phyloP scores from a whole-genome alignment of 768 basidiomycete species.

The Agrocybe pediades region DNA sequence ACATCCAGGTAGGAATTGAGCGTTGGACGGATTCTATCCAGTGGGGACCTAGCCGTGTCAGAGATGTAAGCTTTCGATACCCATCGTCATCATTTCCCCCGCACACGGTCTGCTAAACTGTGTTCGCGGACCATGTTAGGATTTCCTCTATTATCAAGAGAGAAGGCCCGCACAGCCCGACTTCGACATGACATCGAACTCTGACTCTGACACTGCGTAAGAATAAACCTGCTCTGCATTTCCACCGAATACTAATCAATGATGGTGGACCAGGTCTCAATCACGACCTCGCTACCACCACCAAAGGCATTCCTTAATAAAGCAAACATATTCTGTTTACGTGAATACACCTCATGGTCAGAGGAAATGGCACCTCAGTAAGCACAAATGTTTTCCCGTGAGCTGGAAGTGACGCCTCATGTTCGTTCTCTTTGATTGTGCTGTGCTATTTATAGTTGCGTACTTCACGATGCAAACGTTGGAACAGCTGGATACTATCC shows the following conservation, averaged over 20 bases:
- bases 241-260: conserved; percentile 3
- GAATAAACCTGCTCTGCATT: background rate
- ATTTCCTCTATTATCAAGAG: conserved; percentile 79
- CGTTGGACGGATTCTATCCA: conserved; percentile 80
- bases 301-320: conserved; percentile 46
- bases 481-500: conserved; percentile 56
- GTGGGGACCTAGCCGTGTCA: conserved; percentile 80
- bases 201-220: conserved; percentile 14
- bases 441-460: conserved; percentile 50
- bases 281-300: conserved; percentile 7
- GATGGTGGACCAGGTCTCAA: conserved; percentile 6
- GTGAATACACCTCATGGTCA: conserved; percentile 67
- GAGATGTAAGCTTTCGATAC: conserved; percentile 60
- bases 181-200: conserved; percentile 48
- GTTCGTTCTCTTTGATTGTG: conserved; percentile 7
- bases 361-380: conserved; percentile 83
- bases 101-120: background rate
- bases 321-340: conserved; percentile 81
- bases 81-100: conserved; percentile 8
- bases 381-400: conserved; percentile 20
- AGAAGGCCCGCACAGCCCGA: conserved; percentile 51
- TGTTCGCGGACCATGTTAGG: conserved; percentile 38
- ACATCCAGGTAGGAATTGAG: conserved; percentile 81
- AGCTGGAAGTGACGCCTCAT: background rate
- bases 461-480: conserved; percentile 72